A percentile compares a stretch with the other conserved stretches of the same genome.
Conservation (phyloP, 2,329 filamentous ascomycete genomes). For the Curvularia verruculosa region DNA sequence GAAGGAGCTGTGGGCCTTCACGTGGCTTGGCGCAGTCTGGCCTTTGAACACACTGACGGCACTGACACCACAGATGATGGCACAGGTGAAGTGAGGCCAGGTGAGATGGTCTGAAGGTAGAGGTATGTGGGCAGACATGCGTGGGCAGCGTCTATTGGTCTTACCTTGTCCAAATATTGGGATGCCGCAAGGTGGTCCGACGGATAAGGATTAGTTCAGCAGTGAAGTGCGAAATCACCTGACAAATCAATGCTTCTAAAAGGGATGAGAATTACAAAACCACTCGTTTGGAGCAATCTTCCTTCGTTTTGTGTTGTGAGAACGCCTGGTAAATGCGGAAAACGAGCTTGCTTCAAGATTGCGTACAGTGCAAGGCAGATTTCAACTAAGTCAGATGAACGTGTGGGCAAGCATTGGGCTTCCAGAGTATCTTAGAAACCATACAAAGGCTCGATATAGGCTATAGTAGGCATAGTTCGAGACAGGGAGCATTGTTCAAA, state of each 20-base stretch:
- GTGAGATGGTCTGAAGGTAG: conserved; percentile 10
- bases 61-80: neutral
- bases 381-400: too few relatives aligned
- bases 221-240: neutral
- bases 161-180: neutral
- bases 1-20: conserved; percentile 14
- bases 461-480: too few relatives aligned
- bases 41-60: conserved; percentile 4
- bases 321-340: neutral
- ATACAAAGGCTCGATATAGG: too few relatives aligned
- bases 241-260: neutral
- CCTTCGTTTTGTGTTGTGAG: neutral
- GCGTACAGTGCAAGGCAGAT: too few relatives aligned
- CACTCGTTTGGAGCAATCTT: neutral
- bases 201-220: neutral
- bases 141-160: too few relatives aligned
- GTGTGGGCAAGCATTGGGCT: too few relatives aligned
- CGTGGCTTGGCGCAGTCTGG: conserved; percentile 8
- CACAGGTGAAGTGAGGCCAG: conserved; percentile 3
- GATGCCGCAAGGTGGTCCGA: neutral
- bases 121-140: neutral
- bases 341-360: neutral
- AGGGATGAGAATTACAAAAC: neutral
- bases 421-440: too few relatives aligned
- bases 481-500: too few relatives aligned